These are phyloP conservation scores for Erodium trifolium DNA, from an alignment of 441 rosid genomes.

Conservation along the genomic window DNA sequence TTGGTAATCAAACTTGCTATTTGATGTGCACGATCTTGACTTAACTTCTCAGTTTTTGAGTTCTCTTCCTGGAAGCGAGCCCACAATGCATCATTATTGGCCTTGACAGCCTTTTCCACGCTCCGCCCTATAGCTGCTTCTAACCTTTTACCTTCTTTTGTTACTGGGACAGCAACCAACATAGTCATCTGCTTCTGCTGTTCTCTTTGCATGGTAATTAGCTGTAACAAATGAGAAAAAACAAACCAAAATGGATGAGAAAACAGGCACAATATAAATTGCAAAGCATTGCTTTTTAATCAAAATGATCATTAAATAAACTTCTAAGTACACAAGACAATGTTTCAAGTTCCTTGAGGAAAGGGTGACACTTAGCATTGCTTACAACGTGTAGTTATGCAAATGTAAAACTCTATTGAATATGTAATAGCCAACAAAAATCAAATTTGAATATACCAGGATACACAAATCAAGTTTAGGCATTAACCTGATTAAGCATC, in stretches of 20 bases:
- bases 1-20: conserved; percentile 43
- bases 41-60: conserved; percentile 54
- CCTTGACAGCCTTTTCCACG: conserved; percentile 62
- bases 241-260: neutral
- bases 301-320: neutral
- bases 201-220: conserved; percentile 62
- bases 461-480: neutral
- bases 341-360: neutral
- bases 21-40: conserved; percentile 51
- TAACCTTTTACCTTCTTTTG: conserved; percentile 73
- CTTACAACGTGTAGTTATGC: too few relatives aligned
- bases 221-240: conserved; percentile 31
- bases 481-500: conserved; percentile 68
- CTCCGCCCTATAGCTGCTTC: conserved; percentile 64
- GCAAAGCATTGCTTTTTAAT: neutral
- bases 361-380: neutral
- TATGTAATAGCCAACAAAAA: too few relatives aligned
- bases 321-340: neutral
- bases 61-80: conserved; percentile 75
- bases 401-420: too few relatives aligned
- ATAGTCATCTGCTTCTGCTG: conserved; percentile 68
- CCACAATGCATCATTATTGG: conserved; percentile 76
- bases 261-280: neutral
- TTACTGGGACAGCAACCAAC: conserved; percentile 42
- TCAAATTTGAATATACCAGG: too few relatives aligned